These are phyloP conservation scores for Psophocarpus tetragonolobus DNA, from an alignment of 306 rosid genomes.

Conservation along the genomic window DNA sequence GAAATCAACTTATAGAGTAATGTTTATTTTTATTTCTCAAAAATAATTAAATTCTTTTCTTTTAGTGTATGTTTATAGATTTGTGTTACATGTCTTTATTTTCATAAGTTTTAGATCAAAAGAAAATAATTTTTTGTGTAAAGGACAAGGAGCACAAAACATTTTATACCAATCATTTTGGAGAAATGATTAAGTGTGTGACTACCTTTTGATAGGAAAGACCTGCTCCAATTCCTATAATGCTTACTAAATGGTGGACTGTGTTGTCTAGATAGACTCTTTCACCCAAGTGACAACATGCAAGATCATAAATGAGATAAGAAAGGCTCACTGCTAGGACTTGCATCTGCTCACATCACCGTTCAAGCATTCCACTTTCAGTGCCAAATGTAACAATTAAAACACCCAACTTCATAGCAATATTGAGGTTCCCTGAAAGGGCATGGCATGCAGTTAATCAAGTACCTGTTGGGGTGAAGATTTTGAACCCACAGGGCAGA, in stretches of 20 bases:
- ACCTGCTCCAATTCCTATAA: conserved; percentile 72
- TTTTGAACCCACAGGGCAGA: conserved; percentile 59
- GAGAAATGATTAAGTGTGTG: neutral
- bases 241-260: conserved; percentile 81
- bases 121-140: neutral
- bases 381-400: neutral
- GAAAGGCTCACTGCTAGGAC: conserved; percentile 66
- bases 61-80: neutral
- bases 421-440: neutral
- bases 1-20: neutral
- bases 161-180: neutral
- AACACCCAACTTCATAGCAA: neutral
- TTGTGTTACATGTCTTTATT: neutral
- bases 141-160: neutral
- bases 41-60: neutral
- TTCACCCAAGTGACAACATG: conserved; percentile 71
- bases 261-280: conserved; percentile 55
- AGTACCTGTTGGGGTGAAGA: conserved; percentile 66
- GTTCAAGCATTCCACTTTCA: conserved; percentile 29
- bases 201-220: conserved; percentile 70
- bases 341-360: conserved; percentile 53
- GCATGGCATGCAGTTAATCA: neutral
- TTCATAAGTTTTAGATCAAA: neutral
- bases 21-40: neutral
- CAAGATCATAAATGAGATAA: conserved; percentile 70